Evolutionary conservation across 2,329 filamentous ascomycete genomes (phyloP).

Genomic region (Penicillium sp.): DNA sequence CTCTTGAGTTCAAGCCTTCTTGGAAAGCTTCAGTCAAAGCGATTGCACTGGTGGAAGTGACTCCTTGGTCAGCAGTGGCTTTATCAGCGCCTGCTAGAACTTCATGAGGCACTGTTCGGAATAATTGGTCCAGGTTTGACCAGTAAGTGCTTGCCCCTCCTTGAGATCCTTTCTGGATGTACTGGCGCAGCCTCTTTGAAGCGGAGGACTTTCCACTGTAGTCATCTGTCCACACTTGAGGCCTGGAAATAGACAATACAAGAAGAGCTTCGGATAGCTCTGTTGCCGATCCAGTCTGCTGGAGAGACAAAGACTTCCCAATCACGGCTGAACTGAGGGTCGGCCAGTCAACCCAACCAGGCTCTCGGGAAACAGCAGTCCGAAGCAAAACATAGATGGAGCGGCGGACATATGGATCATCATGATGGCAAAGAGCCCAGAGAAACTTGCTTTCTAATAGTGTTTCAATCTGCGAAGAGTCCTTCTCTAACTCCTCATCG

Average conservation of each 20-base stretch:
- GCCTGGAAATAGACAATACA: conserved; percentile 63
- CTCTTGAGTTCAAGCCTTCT: conserved; percentile 69
- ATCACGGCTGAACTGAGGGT: conserved; percentile 70
- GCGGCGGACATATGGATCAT: conserved; percentile 60
- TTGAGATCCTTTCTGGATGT: conserved; percentile 82
- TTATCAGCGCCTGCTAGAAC: conserved; percentile 39
- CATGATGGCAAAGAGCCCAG: conserved; percentile 60
- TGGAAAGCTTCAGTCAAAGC: conserved; percentile 68
- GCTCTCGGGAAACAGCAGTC: conserved; percentile 51
- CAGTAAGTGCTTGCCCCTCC: conserved; percentile 73
- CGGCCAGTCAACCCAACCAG: conserved; percentile 59
- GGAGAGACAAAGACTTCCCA: conserved; percentile 69
- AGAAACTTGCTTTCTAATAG: conserved; percentile 65
- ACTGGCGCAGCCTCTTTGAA: conserved; percentile 64
- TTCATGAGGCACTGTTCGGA: conserved; percentile 58
- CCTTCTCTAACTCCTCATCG: conserved; percentile 58
- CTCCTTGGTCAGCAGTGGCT: conserved; percentile 20
- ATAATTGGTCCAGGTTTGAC: conserved; percentile 64
- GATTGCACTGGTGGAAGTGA: conserved; percentile 53
- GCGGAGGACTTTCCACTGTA: conserved; percentile 60
- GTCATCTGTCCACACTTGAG: conserved; percentile 72
- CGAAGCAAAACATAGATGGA: conserved; percentile 59
- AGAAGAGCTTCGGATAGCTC: conserved; percentile 70
- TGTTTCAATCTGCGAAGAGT: conserved; percentile 62
- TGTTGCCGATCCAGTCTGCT: conserved; percentile 72